phyloP scores from a whole-genome alignment of 805 yeast species.

The Sugiyamaella smithiae region DNA sequence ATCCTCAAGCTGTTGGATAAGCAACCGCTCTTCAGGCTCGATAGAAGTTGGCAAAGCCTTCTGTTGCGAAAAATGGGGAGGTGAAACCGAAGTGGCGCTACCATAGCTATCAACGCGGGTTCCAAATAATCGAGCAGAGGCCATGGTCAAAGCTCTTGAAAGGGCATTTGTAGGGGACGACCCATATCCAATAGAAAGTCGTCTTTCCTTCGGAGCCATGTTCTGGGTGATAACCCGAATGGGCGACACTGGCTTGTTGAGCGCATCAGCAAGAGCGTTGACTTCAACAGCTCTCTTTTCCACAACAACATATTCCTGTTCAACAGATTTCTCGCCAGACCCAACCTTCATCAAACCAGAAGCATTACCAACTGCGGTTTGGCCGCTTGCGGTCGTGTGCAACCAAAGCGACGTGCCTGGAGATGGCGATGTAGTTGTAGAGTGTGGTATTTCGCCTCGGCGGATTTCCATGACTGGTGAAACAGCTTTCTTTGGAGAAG shows the following conservation, averaged over 20 bases:
- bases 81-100: conserved; percentile 17
- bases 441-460: not conserved
- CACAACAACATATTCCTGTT: conserved; percentile 88
- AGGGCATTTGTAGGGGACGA: conserved; percentile 78
- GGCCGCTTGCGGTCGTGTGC: conserved; percentile 3
- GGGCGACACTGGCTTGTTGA: conserved; percentile 29
- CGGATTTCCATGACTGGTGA: conserved; percentile 4
- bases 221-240: not conserved
- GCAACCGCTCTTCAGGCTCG: conserved; percentile 28
- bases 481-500: not conserved
- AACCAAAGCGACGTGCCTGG: conserved; percentile 24
- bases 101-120: conserved; percentile 26
- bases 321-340: conserved; percentile 33
- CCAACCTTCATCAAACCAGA: not conserved
- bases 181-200: conserved; percentile 36
- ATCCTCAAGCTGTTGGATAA: conserved; percentile 52
- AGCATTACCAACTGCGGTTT: not conserved
- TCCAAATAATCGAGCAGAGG: conserved; percentile 85
- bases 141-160: conserved; percentile 80
- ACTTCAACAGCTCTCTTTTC: conserved; percentile 95
- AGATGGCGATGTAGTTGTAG: conserved; percentile 22
- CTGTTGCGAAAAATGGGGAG: conserved; percentile 26
- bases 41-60: conserved; percentile 20
- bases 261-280: conserved; percentile 91
- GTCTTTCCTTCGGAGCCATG: conserved; percentile 21